A percentile compares a stretch with the other conserved stretches of the same genome.
Evolutionary conservation across 306 rosid genomes (phyloP).

Genomic region (Malus sylvestris): DNA sequence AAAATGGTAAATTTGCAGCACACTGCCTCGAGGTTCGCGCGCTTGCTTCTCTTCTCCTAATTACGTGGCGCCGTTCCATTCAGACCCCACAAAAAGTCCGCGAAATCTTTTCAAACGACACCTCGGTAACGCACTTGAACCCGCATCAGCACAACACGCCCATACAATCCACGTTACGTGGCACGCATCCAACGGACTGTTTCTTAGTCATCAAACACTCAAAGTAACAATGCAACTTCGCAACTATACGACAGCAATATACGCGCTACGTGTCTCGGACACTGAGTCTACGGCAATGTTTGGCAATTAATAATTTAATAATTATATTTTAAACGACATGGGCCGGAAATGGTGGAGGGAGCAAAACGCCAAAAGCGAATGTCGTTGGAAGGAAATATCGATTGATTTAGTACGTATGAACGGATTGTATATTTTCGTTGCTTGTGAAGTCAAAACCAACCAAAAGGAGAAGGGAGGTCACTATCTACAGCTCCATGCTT

Average conservation of each 20-base stretch:
- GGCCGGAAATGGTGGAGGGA: background rate
- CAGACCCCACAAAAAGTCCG: background rate
- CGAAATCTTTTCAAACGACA: background rate
- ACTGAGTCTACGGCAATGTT: background rate
- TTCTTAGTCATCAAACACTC: background rate
- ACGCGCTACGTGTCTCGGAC: background rate
- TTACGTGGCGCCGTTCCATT: background rate
- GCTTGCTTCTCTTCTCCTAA: background rate
- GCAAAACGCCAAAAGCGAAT: background rate
- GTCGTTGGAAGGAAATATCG: background rate
- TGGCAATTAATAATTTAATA: background rate
- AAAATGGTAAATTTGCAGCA: background rate
- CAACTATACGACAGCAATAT: background rate
- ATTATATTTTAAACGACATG: background rate
- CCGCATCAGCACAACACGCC: background rate
- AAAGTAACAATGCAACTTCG: background rate
- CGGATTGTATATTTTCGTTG: background rate
- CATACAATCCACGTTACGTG: background rate
- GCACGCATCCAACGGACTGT: background rate
- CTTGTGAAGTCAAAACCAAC: background rate
- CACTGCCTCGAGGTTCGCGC: background rate
- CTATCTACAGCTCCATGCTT: background rate
- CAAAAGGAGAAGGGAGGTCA: background rate
- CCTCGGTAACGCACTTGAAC: background rate
- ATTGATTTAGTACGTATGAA: background rate